Evolutionary conservation across 139 green algal genomes (phyloP).

Genomic region (Nannochloris sp.): DNA sequence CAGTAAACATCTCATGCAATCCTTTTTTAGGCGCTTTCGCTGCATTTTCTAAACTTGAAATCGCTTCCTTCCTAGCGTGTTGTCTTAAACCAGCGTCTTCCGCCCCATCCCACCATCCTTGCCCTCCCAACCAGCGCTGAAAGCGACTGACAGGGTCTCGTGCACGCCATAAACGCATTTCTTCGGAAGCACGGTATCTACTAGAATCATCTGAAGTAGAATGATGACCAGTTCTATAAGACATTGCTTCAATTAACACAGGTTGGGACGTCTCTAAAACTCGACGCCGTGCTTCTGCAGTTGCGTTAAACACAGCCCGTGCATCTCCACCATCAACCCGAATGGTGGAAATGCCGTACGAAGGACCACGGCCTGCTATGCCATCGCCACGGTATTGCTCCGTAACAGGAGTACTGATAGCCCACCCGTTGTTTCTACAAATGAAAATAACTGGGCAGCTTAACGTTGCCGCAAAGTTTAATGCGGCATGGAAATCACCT

Average conservation of each 20-base stretch:
- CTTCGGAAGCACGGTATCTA: constrained; percentile 69
- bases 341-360: constrained; percentile 74
- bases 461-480: constrained; percentile 89
- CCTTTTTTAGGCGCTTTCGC: constrained; percentile 51
- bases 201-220: constrained; percentile 81
- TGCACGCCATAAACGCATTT: constrained; percentile 70
- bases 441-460: constrained; percentile 79
- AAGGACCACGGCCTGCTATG: constrained; percentile 60
- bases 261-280: constrained; percentile 44
- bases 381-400: constrained; percentile 90
- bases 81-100: constrained; percentile 42
- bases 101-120: constrained; percentile 63
- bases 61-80: constrained; percentile 41
- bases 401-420: constrained; percentile 78
- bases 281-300: constrained; percentile 38
- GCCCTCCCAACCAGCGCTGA: constrained; percentile 42
- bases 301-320: constrained; percentile 72
- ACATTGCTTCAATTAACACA: constrained; percentile 79
- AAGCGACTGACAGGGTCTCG: constrained; percentile 80
- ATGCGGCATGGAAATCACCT: constrained; percentile 88
- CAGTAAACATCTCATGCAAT: constrained; percentile 58
- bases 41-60: constrained; percentile 53
- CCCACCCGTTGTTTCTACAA: constrained; percentile 96
- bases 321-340: constrained; percentile 87
- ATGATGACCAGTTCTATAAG: constrained; percentile 86